phyloP scores from a whole-genome alignment of 2,329 filamentous ascomycete genomes.

The Pestalotiopsis sp. region DNA sequence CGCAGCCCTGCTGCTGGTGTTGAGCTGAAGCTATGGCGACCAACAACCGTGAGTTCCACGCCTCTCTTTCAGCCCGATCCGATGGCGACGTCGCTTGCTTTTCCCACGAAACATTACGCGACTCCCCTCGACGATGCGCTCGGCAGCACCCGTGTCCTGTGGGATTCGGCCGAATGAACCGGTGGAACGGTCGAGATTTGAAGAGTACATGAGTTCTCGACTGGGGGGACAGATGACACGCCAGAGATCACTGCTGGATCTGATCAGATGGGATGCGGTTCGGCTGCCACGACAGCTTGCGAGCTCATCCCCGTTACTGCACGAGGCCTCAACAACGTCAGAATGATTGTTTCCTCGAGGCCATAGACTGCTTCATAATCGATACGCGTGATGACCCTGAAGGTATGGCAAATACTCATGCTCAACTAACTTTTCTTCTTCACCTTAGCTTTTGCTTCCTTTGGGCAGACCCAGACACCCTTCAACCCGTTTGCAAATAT shows the following conservation, averaged over 20 bases:
- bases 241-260: neutral
- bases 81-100: neutral
- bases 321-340: neutral
- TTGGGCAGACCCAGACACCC: constrained; percentile 3
- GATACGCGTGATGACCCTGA: neutral
- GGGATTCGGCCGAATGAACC: neutral
- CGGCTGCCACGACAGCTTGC: neutral
- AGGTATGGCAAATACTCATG: constrained; percentile 7
- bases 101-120: neutral
- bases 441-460: constrained; percentile 13
- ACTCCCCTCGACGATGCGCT: neutral
- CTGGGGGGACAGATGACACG: neutral
- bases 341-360: neutral
- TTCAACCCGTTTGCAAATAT: constrained; percentile 13
- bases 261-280: neutral
- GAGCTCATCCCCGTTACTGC: neutral
- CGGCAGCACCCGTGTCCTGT: neutral
- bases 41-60: constrained; percentile 13
- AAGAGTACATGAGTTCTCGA: neutral
- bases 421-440: constrained; percentile 10
- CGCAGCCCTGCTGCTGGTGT: constrained; percentile 7
- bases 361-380: neutral
- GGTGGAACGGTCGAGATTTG: neutral
- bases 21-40: constrained; percentile 5
- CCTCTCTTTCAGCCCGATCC: constrained; percentile 3